Evolutionary conservation across 495 filamentous ascomycete genomes (phyloP).

Genomic region (Penicillium cataractarum): DNA sequence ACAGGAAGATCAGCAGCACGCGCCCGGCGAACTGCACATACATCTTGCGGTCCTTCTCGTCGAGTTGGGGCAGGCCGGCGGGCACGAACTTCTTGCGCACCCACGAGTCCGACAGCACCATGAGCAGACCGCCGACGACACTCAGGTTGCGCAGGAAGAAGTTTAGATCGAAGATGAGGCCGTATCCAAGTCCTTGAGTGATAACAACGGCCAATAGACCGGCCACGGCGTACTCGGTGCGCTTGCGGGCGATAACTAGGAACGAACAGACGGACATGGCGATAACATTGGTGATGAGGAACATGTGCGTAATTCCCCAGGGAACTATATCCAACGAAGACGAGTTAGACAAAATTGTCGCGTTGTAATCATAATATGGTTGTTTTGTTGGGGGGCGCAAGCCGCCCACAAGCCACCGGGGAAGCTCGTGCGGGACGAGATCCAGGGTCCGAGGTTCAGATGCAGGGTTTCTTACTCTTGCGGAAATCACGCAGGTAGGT

Average conservation of each 20-base stretch:
- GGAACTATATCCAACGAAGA: slow-evolving; percentile 63
- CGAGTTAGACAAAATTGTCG: slow-evolving; percentile 21
- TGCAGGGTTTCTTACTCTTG: slow-evolving; percentile 67
- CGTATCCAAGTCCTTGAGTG: slow-evolving; percentile 96
- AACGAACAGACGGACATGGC: slow-evolving; percentile 83
- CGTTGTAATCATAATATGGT: background rate
- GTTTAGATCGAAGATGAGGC: slow-evolving; percentile 98
- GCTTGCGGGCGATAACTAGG: slow-evolving; percentile 86
- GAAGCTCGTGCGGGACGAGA: slow-evolving; percentile 9
- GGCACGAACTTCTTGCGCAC: slow-evolving; percentile 97
- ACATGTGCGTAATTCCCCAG: slow-evolving; percentile 85
- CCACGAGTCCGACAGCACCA: slow-evolving; percentile 98
- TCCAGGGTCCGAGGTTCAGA: slow-evolving; percentile 12
- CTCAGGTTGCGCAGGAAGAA: slow-evolving; percentile 99
- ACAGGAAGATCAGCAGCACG: slow-evolving; percentile 96
- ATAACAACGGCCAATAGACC: slow-evolving; percentile 90
- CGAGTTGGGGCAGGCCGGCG: slow-evolving; percentile 87
- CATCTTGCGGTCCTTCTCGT: slow-evolving; percentile 99
- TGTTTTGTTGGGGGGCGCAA: background rate
- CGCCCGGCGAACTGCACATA: slow-evolving; percentile 98
- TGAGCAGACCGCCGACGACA: slow-evolving; percentile 93
- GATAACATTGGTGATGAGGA: slow-evolving; percentile 88
- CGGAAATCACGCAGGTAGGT: slow-evolving; percentile 91
- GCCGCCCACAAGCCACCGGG: slow-evolving; percentile 1
- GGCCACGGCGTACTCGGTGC: slow-evolving; percentile 88